Base-by-base conservation (phyloP, 2,329 filamentous ascomycete genomes). In the Lecanicillium sp. region DNA sequence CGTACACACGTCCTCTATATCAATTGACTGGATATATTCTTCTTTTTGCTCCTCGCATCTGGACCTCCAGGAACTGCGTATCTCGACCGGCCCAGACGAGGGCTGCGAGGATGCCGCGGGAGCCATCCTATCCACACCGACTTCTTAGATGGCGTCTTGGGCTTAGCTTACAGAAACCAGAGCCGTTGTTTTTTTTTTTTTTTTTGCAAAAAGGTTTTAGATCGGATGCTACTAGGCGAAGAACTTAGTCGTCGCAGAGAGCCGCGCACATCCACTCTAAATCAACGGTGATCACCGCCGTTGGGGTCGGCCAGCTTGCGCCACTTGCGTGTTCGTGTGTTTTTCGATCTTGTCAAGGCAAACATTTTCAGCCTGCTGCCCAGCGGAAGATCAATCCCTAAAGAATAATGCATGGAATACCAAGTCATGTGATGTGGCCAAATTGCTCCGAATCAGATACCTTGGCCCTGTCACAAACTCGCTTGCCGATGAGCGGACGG, bases 341-440 rank as follows among this genome's bases (percentile, higher is more conserved):
- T 17, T 32, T 15, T 19, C 32, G 20, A 36, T 21, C 15, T n/a
- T 15, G 23, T 12, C n/a, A 8, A 19, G 10, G n/a, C n/a, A n/a
- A n/a, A n/a, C n/a, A n/a, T n/a, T n/a, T n/a, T n/a, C n/a, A n/a
- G n/a, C n/a, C n/a, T 14, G 12, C 21, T 36, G 26, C 23, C n/a
- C 15, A 20, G 8, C 14, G 19, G 8, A 12, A 24, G 23, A 23
- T 36, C 11, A 44, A 27, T 12, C 11, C 17, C 21, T 24, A 44
- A 23, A 26, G 20, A 21, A 44, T 9, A 33, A 15, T 11, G n/a
- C 5, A 21, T 36, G 4, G 23, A 38, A 45, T 45, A 30, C 15
- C 24, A 12, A 45, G 43, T 45, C 43, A 45, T 45, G 43, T 45
- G 43, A 45, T 45, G 21, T 24, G 17, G 19, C n/a, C 20, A 21